Evolutionary conservation across 345 rosid genomes (phyloP).

Genomic region (Raphanus sativus): DNA sequence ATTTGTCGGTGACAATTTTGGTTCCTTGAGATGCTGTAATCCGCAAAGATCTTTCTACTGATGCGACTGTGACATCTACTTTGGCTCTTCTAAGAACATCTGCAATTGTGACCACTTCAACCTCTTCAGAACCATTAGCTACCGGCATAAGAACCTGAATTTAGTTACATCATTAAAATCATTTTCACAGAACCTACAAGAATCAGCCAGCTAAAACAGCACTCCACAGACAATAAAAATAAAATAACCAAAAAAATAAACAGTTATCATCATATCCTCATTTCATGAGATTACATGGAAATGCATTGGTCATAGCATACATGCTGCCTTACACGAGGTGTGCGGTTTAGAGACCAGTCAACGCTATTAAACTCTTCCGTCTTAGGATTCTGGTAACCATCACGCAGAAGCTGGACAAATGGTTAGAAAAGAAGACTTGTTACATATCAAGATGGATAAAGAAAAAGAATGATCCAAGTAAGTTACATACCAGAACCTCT

Average conservation of each 20-base stretch:
- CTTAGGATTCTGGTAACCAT: conserved; percentile 45
- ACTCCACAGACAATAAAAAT: background rate
- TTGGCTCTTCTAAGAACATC: conserved; percentile 85
- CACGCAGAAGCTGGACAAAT: conserved; percentile 51
- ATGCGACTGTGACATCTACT: conserved; percentile 79
- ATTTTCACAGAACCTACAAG: background rate
- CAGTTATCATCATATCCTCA: conserved; percentile 1
- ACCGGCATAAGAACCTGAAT: conserved; percentile 77
- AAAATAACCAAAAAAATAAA: background rate
- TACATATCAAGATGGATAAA: background rate
- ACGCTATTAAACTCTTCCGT: conserved; percentile 70
- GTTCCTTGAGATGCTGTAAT: conserved; percentile 70
- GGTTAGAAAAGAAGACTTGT: conserved; percentile 9
- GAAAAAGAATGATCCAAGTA: background rate
- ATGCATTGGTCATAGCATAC: conserved; percentile 11
- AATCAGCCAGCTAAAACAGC: background rate
- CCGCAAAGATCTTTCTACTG: conserved; percentile 63
- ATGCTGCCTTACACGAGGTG: conserved; percentile 60
- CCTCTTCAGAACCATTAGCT: conserved; percentile 84
- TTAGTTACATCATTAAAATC: conserved; percentile 13
- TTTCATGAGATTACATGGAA: conserved; percentile 4
- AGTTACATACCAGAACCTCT: conserved; percentile 53
- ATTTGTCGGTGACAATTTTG: conserved; percentile 74
- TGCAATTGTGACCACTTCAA: conserved; percentile 66
- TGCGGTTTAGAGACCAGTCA: conserved; percentile 66